Percentiles rank a stretch among this genome's conserved stretches.
These are phyloP conservation scores for Dactylellina sp. DNA, from an alignment of 2,329 filamentous ascomycete genomes.

Conservation along the genomic window DNA sequence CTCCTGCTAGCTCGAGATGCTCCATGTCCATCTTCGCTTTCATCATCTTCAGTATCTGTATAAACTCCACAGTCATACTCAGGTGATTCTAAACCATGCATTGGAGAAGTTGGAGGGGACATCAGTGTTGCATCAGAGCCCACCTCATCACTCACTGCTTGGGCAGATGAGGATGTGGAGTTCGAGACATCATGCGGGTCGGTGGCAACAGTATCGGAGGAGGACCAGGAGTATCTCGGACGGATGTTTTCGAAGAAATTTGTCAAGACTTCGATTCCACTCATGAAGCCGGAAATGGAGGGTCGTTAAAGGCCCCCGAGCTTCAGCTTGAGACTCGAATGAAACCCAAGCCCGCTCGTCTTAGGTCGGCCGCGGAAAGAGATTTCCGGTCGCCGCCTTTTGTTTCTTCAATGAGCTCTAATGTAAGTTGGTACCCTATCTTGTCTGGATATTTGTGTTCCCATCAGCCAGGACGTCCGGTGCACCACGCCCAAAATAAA, in stretches of 20 bases:
- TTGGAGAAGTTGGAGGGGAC: conserved; percentile 41
- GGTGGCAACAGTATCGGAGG: conserved; percentile 47
- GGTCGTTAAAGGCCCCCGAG: conserved; percentile 29
- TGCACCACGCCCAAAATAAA: not conserved
- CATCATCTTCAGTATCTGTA: conserved; percentile 51
- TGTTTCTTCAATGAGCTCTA: conserved; percentile 7
- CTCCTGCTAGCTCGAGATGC: conserved; percentile 13
- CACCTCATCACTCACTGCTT: conserved; percentile 30
- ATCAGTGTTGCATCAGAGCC: conserved; percentile 40
- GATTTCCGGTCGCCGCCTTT: conserved; percentile 49
- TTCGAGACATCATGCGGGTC: conserved; percentile 31
- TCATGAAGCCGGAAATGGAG: conserved; percentile 50
- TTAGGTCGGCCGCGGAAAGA: conserved; percentile 43
- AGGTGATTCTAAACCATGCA: conserved; percentile 35
- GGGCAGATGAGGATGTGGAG: conserved; percentile 23
- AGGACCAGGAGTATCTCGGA: conserved; percentile 56
- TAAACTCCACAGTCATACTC: conserved; percentile 55
- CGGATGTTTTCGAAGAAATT: conserved; percentile 56
- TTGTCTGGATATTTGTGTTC: not conserved
- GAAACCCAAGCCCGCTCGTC: conserved; percentile 6
- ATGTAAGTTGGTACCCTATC: conserved; percentile 20
- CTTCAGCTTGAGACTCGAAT: conserved; percentile 8
- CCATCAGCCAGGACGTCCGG: conserved; percentile 10
- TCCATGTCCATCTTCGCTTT: conserved; percentile 23
- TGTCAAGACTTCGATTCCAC: conserved; percentile 55